Conservation (phyloP, 202 grass and related monocot genomes). For the Cymbopogon flexuosus region DNA sequence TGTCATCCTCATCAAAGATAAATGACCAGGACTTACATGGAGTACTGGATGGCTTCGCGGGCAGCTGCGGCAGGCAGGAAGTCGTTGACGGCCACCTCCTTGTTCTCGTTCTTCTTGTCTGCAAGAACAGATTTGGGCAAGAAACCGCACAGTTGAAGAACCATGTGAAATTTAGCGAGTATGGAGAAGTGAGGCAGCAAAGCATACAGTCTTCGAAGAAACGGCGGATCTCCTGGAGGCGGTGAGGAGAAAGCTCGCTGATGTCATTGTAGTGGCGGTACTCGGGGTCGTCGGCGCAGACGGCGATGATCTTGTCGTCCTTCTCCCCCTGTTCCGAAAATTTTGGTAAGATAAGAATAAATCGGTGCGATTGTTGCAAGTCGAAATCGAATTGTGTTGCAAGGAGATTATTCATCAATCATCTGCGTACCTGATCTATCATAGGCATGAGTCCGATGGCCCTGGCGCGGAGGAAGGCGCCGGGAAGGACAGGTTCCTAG, state of each 20-base stretch:
- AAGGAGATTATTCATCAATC: neutral
- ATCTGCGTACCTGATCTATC: conserved; percentile 61
- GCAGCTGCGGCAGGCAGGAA: conserved; percentile 62
- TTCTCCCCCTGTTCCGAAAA: conserved; percentile 43
- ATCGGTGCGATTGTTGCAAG: neutral
- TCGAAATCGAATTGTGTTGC: neutral
- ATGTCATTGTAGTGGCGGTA: conserved; percentile 67
- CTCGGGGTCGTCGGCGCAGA: conserved; percentile 83
- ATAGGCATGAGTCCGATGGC: conserved; percentile 92
- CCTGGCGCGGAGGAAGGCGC: conserved; percentile 76
- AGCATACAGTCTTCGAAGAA: conserved; percentile 88
- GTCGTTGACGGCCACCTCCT: conserved; percentile 78
- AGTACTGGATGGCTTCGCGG: conserved; percentile 73
- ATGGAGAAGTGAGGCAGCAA: neutral
- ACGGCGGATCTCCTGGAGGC: conserved; percentile 72
- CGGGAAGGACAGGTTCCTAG: conserved; percentile 68
- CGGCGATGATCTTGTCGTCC: conserved; percentile 92
- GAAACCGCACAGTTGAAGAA: neutral
- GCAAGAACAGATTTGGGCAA: conserved; percentile 22
- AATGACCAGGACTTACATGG: conserved; percentile 49
- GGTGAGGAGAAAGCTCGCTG: conserved; percentile 77
- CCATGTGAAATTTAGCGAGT: too few species aligned
- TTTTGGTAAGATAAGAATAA: neutral
- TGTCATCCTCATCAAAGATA: neutral
- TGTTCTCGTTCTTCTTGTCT: conserved; percentile 99